Evolutionary conservation across 345 rosid species (phyloP).

Genomic region (Punica granatum): DNA sequence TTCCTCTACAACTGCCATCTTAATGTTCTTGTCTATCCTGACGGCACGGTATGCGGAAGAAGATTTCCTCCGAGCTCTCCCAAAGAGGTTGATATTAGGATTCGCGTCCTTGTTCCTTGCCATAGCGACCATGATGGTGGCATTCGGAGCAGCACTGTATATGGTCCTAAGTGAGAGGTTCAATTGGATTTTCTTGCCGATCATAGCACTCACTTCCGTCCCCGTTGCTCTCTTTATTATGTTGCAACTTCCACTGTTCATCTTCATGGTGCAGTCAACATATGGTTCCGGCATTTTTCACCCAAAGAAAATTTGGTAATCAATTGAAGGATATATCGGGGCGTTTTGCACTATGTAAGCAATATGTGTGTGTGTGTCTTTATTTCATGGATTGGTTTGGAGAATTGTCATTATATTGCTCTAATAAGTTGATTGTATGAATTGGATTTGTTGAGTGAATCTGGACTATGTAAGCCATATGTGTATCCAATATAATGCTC

Average conservation of each 20-base stretch:
- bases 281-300: constrained; percentile 1
- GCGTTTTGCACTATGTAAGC: too few relatives aligned
- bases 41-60: constrained; percentile 14
- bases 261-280: constrained; percentile 8
- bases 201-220: background rate
- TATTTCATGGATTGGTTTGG: too few relatives aligned
- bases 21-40: constrained; percentile 24
- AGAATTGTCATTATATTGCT: too few relatives aligned
- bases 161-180: constrained; percentile 1
- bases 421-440: too few relatives aligned
- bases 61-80: constrained; percentile 19
- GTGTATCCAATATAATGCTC: too few relatives aligned
- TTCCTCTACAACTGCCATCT: constrained; percentile 14
- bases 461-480: too few relatives aligned
- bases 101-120: constrained; percentile 10
- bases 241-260: constrained; percentile 8
- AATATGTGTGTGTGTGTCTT: too few relatives aligned
- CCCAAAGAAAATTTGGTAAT: background rate
- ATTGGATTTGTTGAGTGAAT: too few relatives aligned
- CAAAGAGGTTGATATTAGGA: constrained; percentile 6
- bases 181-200: constrained; percentile 2
- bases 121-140: constrained; percentile 6
- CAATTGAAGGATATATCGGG: too few relatives aligned
- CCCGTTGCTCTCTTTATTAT: constrained; percentile 1
- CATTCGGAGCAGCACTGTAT: constrained; percentile 4